These are phyloP conservation scores for Zanthoxylum bungeanum DNA, from an alignment of 345 rosid species.

Conservation along the genomic window DNA sequence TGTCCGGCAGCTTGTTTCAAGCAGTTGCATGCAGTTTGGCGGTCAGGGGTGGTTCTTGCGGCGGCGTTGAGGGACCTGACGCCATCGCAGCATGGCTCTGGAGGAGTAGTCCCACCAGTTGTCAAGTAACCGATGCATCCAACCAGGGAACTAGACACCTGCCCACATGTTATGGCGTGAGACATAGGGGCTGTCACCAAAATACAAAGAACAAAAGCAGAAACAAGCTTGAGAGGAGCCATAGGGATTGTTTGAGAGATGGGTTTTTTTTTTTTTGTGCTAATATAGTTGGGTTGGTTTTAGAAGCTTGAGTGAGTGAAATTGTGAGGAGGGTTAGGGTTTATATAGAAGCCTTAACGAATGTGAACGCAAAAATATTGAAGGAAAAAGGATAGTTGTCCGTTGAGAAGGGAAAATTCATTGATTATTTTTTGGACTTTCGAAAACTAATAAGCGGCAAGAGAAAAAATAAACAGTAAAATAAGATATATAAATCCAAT, in stretches of 20 bases:
- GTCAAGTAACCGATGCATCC: constrained; percentile 35
- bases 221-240: constrained; percentile 21
- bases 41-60: constrained; percentile 47
- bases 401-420: too few species aligned
- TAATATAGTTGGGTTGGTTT: neutral
- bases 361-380: neutral
- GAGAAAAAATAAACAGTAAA: too few species aligned
- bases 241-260: neutral
- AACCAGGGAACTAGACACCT: constrained; percentile 19
- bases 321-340: neutral
- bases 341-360: neutral
- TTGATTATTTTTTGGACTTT: too few species aligned
- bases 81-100: constrained; percentile 41
- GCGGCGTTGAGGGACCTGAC: constrained; percentile 26
- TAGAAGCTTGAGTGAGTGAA: constrained; percentile 19
- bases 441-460: neutral
- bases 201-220: constrained; percentile 15
- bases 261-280: neutral
- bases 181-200: constrained; percentile 22
- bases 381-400: neutral
- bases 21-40: constrained; percentile 50
- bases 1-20: constrained; percentile 19
- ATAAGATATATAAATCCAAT: neutral
- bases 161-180: constrained; percentile 34
- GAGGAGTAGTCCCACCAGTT: neutral